Conservation (phyloP, 768 basidiomycete genomes). For the Lentinula lateritia region DNA sequence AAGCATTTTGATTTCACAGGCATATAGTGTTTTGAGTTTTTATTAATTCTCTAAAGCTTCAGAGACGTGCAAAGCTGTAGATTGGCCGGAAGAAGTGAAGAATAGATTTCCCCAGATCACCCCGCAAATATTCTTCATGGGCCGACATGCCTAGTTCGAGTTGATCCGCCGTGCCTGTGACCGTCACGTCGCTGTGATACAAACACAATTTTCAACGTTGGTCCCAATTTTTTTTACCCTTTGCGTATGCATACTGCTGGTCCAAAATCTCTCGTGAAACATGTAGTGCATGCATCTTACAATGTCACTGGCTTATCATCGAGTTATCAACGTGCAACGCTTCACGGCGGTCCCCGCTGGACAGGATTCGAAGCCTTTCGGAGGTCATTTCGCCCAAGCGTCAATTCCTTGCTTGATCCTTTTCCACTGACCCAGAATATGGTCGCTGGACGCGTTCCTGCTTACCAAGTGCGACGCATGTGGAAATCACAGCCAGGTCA, state of each 20-base stretch:
- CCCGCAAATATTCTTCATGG: too few relatives aligned
- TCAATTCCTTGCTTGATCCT: not conserved
- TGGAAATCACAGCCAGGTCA: not conserved
- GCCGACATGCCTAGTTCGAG: too few relatives aligned
- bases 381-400: not conserved
- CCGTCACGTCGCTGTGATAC: not conserved
- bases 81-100: too few relatives aligned
- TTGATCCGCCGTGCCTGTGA: too few relatives aligned
- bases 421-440: not conserved
- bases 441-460: not conserved
- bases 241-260: slow-evolving; percentile 29
- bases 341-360: not conserved
- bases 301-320: not conserved
- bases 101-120: too few relatives aligned
- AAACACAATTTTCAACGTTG: not conserved
- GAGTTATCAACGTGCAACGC: not conserved
- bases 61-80: too few relatives aligned
- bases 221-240: not conserved
- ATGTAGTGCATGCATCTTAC: slow-evolving; percentile 26
- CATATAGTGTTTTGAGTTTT: too few relatives aligned
- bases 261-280: slow-evolving; percentile 15
- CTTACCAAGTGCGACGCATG: not conserved
- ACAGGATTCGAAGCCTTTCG: not conserved
- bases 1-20: too few relatives aligned
- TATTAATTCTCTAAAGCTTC: too few relatives aligned